These are phyloP conservation scores for Trichoderma gamsii DNA, from an alignment of 495 filamentous ascomycete genomes.

Conservation along the genomic window DNA sequence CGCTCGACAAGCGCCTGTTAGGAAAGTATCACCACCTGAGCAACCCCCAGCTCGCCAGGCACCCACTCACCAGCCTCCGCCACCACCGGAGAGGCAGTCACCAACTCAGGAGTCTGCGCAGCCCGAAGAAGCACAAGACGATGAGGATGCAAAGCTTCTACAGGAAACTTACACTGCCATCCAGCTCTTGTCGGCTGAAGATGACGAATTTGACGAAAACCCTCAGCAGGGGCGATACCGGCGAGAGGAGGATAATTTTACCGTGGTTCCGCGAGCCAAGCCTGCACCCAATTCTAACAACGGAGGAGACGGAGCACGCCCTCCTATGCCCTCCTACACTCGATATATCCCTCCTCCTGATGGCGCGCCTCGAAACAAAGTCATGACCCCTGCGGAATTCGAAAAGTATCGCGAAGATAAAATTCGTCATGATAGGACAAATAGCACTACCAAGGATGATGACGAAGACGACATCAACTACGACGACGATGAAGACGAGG, in stretches of 20 bases:
- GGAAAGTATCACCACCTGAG: background rate
- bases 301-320: constrained; percentile 31
- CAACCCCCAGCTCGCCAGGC: background rate
- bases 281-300: background rate
- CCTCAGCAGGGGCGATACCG: constrained; percentile 5
- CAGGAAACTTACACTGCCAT: constrained; percentile 55
- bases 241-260: constrained; percentile 15
- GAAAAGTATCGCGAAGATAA: constrained; percentile 77
- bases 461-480: constrained; percentile 55
- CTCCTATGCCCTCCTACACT: constrained; percentile 51
- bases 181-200: constrained; percentile 31
- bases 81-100: background rate
- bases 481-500: constrained; percentile 80
- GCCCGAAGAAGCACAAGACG: constrained; percentile 32
- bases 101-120: background rate
- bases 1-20: background rate
- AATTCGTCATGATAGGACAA: constrained; percentile 46
- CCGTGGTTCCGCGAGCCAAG: constrained; percentile 14
- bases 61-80: background rate
- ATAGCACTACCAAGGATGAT: constrained; percentile 32
- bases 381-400: constrained; percentile 87
- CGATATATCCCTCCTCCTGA: constrained; percentile 34
- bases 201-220: constrained; percentile 6
- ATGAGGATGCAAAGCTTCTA: constrained; percentile 64
- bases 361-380: constrained; percentile 52